A percentile compares a stretch with the other conserved stretches of the same genome.
Evolutionary conservation across 1,284 basidiomycete genomes (phyloP).

Genomic region (Schizophyllum commune): DNA sequence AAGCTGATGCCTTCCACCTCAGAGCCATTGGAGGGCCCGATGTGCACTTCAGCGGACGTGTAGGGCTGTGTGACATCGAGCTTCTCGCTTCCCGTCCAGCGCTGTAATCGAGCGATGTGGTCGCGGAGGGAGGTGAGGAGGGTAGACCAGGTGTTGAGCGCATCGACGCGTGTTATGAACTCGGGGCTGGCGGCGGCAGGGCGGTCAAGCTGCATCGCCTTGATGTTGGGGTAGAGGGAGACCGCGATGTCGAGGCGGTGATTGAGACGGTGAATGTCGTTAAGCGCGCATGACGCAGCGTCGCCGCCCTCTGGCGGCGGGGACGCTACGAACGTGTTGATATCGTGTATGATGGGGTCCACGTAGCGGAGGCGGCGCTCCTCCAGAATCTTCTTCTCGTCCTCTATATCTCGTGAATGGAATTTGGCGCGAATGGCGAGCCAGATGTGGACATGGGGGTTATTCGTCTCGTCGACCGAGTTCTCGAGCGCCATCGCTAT

Average conservation of each 20-base stretch:
- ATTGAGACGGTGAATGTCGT: constrained; percentile 70
- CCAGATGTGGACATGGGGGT: constrained; percentile 72
- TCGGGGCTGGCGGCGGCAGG: constrained; percentile 55
- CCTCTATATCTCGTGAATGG: constrained; percentile 71
- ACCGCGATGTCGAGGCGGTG: constrained; percentile 78
- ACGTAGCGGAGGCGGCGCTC: constrained; percentile 78
- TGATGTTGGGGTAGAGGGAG: constrained; percentile 81
- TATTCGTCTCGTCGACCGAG: constrained; percentile 62
- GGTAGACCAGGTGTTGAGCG: constrained; percentile 85
- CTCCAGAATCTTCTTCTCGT: constrained; percentile 78
- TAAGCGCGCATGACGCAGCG: constrained; percentile 47
- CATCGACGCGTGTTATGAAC: constrained; percentile 77
- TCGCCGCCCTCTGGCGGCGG: constrained; percentile 28
- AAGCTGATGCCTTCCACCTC: constrained; percentile 69
- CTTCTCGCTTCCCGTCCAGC: constrained; percentile 90
- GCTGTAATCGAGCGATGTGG: constrained; percentile 72
- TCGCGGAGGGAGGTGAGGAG: constrained; percentile 73
- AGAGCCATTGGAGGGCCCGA: constrained; percentile 26
- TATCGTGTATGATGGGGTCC: constrained; percentile 78
- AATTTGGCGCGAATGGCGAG: constrained; percentile 85
- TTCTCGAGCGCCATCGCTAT: constrained; percentile 70
- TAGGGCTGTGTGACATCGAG: constrained; percentile 79
- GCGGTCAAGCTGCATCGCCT: constrained; percentile 76
- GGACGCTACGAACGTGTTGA: constrained; percentile 63
- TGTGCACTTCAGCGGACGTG: constrained; percentile 49